These are phyloP conservation scores for Colletotrichum sp. DNA, from an alignment of 2,329 filamentous ascomycete species.

Conservation along the genomic window DNA sequence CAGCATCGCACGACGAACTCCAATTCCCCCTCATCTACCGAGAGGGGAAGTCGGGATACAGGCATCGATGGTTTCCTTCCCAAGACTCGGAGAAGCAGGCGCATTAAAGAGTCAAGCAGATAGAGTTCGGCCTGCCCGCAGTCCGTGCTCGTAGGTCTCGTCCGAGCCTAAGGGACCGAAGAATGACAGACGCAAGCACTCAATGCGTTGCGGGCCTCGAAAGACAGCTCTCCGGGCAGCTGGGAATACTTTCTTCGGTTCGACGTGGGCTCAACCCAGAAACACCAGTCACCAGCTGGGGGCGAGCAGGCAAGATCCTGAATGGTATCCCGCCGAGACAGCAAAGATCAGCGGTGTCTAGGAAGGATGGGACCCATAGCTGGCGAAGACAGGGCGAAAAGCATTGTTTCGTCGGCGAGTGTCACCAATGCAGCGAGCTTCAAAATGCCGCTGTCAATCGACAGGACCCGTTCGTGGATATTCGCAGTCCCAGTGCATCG, in stretches of 20 bases:
- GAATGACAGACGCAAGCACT: conserved; percentile 16
- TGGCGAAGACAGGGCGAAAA: conserved; percentile 13
- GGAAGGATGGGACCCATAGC: not conserved
- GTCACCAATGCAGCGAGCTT: not conserved
- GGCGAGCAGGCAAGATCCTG: conserved; percentile 15
- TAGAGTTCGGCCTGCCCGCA: conserved; percentile 16
- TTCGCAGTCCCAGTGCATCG: not conserved
- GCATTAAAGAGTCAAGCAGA: conserved; percentile 10
- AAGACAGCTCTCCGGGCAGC: not conserved
- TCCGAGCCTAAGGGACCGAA: not conserved
- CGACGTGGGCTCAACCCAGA: not conserved
- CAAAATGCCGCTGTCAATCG: conserved; percentile 9
- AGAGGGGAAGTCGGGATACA: not conserved
- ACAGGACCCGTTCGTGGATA: not conserved
- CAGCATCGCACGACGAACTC: not conserved
- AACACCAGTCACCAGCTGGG: not conserved
- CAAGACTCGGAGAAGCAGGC: not conserved
- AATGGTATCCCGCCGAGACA: not conserved
- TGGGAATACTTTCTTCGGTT: not conserved
- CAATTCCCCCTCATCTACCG: not conserved
- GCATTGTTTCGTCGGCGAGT: conserved; percentile 6
- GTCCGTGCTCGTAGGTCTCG: conserved; percentile 14
- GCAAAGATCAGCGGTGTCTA: conserved; percentile 2
- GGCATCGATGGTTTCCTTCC: not conserved
- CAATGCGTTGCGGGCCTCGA: not conserved